These are phyloP conservation scores for Nyssa sinensis DNA, from an alignment of 148 eudicot genomes.

Conservation along the genomic window DNA sequence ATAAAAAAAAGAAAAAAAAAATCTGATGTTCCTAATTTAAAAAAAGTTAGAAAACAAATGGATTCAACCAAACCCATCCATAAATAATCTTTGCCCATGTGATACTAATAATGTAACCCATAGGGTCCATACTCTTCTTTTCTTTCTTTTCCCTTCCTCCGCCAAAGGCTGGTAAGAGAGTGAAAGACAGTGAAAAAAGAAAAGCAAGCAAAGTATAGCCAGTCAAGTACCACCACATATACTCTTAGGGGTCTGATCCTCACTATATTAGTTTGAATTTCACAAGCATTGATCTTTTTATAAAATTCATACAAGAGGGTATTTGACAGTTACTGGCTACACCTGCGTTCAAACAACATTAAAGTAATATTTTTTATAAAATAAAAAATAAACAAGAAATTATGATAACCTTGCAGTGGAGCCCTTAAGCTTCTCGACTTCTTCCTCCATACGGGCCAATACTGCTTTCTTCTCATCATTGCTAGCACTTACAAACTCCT, in stretches of 20 bases:
- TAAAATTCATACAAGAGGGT: neutral
- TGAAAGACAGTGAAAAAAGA: too few species aligned
- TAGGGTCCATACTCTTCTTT: too few species aligned
- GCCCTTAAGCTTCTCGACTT: constrained; percentile 79
- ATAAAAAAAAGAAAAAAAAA: too few species aligned
- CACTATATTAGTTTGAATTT: neutral
- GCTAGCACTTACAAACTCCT: constrained; percentile 73
- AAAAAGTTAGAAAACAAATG: too few species aligned
- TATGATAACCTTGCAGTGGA: constrained; percentile 68
- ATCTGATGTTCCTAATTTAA: too few species aligned
- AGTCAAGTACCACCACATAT: too few species aligned
- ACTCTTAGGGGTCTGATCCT: too few species aligned
- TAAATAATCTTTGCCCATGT: too few species aligned
- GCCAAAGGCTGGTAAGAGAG: too few species aligned
- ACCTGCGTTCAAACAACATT: neutral
- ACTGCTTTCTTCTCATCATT: constrained; percentile 72
- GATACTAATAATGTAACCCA: too few species aligned
- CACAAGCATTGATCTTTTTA: neutral
- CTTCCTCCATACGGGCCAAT: constrained; percentile 66
- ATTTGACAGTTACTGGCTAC: neutral
- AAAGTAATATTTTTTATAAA: neutral
- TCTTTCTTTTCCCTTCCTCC: too few species aligned
- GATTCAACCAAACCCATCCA: too few species aligned
- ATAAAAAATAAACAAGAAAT: neutral
- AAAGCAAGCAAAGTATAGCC: neutral